phyloP scores from a whole-genome alignment of 805 yeast species.

The Pichia paraexigua region DNA sequence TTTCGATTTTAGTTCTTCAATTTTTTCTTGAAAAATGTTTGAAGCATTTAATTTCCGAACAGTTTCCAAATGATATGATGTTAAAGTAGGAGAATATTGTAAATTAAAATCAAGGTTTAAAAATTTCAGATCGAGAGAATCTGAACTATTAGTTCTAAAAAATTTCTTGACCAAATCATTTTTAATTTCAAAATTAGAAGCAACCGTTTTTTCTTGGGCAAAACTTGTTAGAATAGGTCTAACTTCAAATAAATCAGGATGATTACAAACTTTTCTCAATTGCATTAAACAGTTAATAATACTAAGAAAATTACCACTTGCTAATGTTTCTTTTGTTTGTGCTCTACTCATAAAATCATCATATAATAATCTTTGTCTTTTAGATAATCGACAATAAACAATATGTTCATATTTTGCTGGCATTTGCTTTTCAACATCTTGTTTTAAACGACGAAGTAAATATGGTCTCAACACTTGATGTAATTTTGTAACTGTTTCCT shows the following conservation, averaged over 20 bases:
- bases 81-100: constrained; percentile 11
- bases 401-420: constrained; percentile 97
- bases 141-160: constrained; percentile 9
- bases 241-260: constrained; percentile 85
- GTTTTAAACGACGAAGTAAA: constrained; percentile 80
- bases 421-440: constrained; percentile 98
- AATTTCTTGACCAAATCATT: constrained; percentile 34
- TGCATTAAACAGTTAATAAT: constrained; percentile 98
- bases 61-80: constrained; percentile 40
- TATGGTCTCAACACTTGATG: constrained; percentile 95
- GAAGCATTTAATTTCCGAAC: constrained; percentile 41
- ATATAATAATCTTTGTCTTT: constrained; percentile 83
- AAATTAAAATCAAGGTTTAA: constrained; percentile 48
- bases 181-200: constrained; percentile 36
- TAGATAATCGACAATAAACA: constrained; percentile 83
- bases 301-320: constrained; percentile 89
- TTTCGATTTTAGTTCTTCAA: constrained; percentile 32
- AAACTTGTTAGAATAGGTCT: constrained; percentile 90
- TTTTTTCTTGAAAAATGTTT: constrained; percentile 35
- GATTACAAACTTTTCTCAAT: constrained; percentile 91
- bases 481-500: constrained; percentile 73
- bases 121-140: constrained; percentile 40
- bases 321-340: constrained; percentile 86
- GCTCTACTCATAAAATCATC: constrained; percentile 98
- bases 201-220: constrained; percentile 60